Percentiles rank a stretch among this genome's conserved stretches.
phyloP scores from a whole-genome alignment of 495 filamentous ascomycete species.

The Xylaria intraflava region DNA sequence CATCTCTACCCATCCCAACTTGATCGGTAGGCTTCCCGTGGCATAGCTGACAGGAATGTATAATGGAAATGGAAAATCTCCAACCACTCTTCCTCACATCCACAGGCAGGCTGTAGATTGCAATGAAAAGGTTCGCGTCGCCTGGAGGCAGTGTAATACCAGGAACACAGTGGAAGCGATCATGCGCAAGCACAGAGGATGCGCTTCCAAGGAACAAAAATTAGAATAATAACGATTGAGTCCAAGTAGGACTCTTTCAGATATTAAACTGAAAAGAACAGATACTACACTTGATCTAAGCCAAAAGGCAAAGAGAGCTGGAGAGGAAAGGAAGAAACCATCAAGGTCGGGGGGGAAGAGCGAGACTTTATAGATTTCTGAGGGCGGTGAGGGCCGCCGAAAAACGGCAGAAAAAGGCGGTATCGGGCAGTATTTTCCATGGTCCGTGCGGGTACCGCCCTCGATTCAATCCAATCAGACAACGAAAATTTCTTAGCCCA shows the following conservation, averaged over 20 bases:
- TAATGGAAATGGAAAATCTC: neutral
- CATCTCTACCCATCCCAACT: too few species aligned
- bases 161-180: slow-evolving; percentile 66
- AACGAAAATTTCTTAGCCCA: neutral
- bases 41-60: too few species aligned
- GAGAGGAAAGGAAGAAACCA: slow-evolving; percentile 31
- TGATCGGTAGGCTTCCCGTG: too few species aligned
- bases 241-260: slow-evolving; percentile 59
- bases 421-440: neutral
- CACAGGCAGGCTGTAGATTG: slow-evolving; percentile 46
- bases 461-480: neutral
- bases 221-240: slow-evolving; percentile 78
- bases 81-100: slow-evolving; percentile 54
- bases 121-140: slow-evolving; percentile 68
- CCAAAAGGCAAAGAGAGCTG: slow-evolving; percentile 61
- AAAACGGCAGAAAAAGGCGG: neutral
- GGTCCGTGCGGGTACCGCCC: neutral
- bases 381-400: slow-evolving; percentile 9
- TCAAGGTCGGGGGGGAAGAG: slow-evolving; percentile 12
- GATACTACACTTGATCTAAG: slow-evolving; percentile 99
- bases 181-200: slow-evolving; percentile 82
- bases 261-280: slow-evolving; percentile 99
- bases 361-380: neutral
- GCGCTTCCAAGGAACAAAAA: slow-evolving; percentile 55
- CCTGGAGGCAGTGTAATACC: slow-evolving; percentile 83